These are phyloP conservation scores for Trypanosoma brucei DNA, from an alignment of 208 protist species.

Conservation along the genomic window DNA sequence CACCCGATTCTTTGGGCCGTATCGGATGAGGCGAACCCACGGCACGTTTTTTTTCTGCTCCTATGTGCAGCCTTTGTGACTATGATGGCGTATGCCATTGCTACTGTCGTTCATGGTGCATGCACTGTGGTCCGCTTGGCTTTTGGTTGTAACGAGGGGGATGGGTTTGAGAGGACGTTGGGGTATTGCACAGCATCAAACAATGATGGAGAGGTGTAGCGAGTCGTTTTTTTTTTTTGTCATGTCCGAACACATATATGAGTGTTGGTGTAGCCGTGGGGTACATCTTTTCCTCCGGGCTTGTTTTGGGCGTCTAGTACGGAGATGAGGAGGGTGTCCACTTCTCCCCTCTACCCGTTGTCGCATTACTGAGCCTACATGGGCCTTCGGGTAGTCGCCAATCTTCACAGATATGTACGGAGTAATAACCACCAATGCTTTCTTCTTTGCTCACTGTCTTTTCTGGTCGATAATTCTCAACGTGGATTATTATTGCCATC, in stretches of 20 bases:
- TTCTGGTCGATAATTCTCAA: no score
- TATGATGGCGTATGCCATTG: slow-evolving; percentile 34
- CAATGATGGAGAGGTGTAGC: not conserved
- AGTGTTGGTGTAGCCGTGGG: not conserved
- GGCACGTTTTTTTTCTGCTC: slow-evolving; percentile 34
- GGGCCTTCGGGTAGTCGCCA: no score
- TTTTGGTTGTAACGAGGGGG: slow-evolving; percentile 15
- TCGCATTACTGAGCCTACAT: not conserved
- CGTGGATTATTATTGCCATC: not conserved
- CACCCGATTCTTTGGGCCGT: slow-evolving; percentile 58
- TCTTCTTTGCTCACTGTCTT: no score
- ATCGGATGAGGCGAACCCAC: slow-evolving; percentile 27
- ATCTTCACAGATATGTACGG: no score
- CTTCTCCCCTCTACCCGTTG: not conserved
- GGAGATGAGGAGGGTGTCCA: no score
- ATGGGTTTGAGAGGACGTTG: not conserved
- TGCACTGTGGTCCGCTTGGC: slow-evolving; percentile 26
- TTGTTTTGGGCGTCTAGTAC: not conserved
- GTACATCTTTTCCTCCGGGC: not conserved
- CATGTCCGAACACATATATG: not conserved
- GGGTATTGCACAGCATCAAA: not conserved
- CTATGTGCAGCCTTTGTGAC: slow-evolving; percentile 18
- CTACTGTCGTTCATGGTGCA: slow-evolving; percentile 25
- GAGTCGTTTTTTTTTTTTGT: not conserved
- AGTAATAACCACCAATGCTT: no score